Evolutionary conservation across 345 rosid species (phyloP), one percentile per base, ranked within the genome.

Genomic region (Mangifera indica): DNA sequence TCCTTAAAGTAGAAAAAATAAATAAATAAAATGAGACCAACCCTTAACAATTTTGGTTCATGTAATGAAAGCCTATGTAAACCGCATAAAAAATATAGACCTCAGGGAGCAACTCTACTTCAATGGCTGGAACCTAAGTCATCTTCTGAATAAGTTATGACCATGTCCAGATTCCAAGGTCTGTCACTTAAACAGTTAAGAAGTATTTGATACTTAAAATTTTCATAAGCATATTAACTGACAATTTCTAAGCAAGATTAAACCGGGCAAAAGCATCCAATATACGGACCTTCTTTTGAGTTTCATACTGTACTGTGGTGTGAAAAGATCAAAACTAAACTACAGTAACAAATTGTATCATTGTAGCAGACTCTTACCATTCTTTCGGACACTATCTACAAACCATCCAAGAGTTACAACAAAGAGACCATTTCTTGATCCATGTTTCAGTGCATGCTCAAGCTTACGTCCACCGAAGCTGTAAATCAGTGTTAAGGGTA

Each of bases 341-440:
- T 20, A 60, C 46, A 55, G 51, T 46, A 68, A 60, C 2, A 57
- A 22, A 20, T 40, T 61, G 21, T 60, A 70, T 60, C 56, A 24
- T 2, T 29, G 55, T 7, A 70, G 52, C 56, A 20, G 8, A 63
- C 7, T 64, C 85, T 63, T 81, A 90, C 99, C 87, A 82, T 90
- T 90, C 74, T 87, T 84, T 86, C 74, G 83, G 76, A 92, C 99
- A 56, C 99, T 90, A 66, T 94, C 99, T 51, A 92, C 98, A 79
- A 94, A 90, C 99, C 99, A 94, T 66, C 90, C 96, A 54, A 94
- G 84, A 3, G 92, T 88, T 51, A 94, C 98, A 70, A 94, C 77
- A 75, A 78, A 88, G 59, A 94, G 93, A 70, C 93, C 96, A 42
- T 80, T 88, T 84, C 77, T 89, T 7, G 87, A 82, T 60, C 98